Base-by-base conservation (phyloP, 1,284 basidiomycete genomes). In the Cystobasidium slooffiae region DNA sequence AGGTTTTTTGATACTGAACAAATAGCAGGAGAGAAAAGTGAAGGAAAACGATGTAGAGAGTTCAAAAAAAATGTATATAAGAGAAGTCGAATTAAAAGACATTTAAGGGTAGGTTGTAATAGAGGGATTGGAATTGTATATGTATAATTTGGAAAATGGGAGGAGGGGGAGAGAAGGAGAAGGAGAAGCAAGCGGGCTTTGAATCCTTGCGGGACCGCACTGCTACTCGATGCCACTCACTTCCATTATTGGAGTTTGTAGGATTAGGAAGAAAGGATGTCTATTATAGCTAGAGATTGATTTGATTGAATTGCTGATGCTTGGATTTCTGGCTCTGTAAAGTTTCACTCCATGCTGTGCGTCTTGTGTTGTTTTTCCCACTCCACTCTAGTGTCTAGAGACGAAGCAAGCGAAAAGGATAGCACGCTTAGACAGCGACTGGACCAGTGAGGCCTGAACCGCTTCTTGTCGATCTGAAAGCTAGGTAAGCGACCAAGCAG, bases 371-470 rank as follows among this genome's bases (percentile, higher is more conserved):
- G n/a, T n/a, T n/a, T n/a, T n/a, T n/a, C n/a, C n/a, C n/a, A n/a
- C n/a, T n/a, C n/a, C n/a, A n/a, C n/a, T n/a, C n/a, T n/a, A n/a
- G n/a, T n/a, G n/a, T n/a, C n/a, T n/a, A n/a, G n/a, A n/a, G n/a
- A n/a, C n/a, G n/a, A n/a, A n/a, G n/a, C n/a, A n/a, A n/a, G n/a
- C n/a, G n/a, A n/a, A n/a, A n/a, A n/a, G n/a, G n/a, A n/a, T n/a
- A n/a, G n/a, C n/a, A n/a, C n/a, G 39, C 22, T 73, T 73, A 74
- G 14, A 63, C 72, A 10, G 66, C 44, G 24, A 79, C n/a, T 6
- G 77, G 68, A 14, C 76, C 76, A 41, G 78, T 78, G 53, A 78
- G 78, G n/a, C 79, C 79, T 70, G 78, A 76, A 6, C 79, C 79
- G 39, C 61, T 63, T 69, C 77, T 76, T 16, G 78, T 77, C 12